Base-by-base conservation (phyloP, 768 basidiomycete species). In the Kwoniella europaea region DNA sequence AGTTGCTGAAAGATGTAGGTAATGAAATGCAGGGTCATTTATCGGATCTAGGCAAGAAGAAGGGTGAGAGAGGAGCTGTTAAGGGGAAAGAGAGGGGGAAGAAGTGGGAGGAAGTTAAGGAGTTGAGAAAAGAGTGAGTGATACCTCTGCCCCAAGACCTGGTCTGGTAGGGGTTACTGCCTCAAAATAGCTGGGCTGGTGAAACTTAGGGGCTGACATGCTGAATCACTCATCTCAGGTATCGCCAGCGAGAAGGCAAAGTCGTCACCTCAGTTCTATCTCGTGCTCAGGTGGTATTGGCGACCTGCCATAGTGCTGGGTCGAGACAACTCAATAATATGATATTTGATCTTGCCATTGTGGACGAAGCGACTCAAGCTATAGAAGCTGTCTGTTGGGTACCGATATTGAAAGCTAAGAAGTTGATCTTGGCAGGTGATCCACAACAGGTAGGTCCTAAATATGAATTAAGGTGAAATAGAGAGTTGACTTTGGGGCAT, bases 331-430 rank as follows among this genome's bases (percentile, higher is more conserved):
- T 98, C 7, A 87, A 88, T 54, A 88, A 90, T 69, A 87, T 90
- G 67, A 84, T 87, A 1, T 99, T 99, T 78, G 97, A 99, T 79
- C 91, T 96, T 0, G 89, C 94, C 12, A 91, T 99, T 57, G 95
- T 99, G 65, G 97, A 99, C 75, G 97, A 99, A 84, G 97, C 97
- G 0, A 98, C 97, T 0, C 97, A 98, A 82, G 96, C 95, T 3
- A 79, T 97, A 15, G 96, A 99, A 85, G 93, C 94, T 24, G 94
- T 94, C 4, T 98, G 94, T 84, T 98, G 96, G 94, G 88, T 98
- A 42, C 95, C 97, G 0, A 91, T 98, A 66, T 89, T 95, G 83
- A 96, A 95, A 82, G 91, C 90, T 1, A 91, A 90, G 85, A 96
- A 94, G 82, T 85, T 94, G 60, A 91, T 94, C 15, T 86, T 97